These are phyloP conservation scores for Linnemannia exigua DNA, from an alignment of 192 early-diverging fungal species.

Conservation along the genomic window DNA sequence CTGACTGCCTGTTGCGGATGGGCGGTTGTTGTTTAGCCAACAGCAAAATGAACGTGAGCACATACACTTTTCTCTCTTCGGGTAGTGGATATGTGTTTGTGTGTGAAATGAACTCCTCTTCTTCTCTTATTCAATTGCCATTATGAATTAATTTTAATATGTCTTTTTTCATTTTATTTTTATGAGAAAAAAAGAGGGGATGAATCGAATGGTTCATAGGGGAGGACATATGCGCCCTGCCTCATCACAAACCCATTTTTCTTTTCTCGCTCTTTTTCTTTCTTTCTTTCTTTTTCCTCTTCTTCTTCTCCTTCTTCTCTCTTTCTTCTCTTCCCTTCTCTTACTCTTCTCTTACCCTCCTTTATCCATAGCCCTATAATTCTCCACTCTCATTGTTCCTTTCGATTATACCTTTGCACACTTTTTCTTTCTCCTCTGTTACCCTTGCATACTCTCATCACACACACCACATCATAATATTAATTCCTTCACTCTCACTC, in stretches of 20 bases:
- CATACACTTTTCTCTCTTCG: neutral
- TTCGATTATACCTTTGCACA: neutral
- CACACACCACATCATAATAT: too few species aligned
- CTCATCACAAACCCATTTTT: neutral
- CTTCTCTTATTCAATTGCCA: neutral
- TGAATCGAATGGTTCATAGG: neutral
- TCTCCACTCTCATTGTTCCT: neutral
- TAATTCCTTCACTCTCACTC: neutral
- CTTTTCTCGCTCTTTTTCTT: neutral
- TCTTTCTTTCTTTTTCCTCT: neutral
- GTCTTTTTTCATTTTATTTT: neutral
- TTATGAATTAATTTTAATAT: neutral
- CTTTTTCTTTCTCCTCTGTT: conserved; percentile 4
- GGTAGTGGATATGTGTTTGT: neutral
- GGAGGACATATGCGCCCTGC: neutral
- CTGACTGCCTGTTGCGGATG: neutral
- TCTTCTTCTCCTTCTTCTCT: neutral
- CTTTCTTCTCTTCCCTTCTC: neutral
- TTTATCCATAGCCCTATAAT: neutral
- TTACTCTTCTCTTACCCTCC: neutral
- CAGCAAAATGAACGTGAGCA: conserved; percentile 5
- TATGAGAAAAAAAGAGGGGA: neutral
- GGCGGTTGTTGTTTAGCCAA: neutral
- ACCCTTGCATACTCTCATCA: neutral
- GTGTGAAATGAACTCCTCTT: conserved; percentile 8